Conservation (phyloP, 208 protist genomes). For the Leishmania major region DNA sequence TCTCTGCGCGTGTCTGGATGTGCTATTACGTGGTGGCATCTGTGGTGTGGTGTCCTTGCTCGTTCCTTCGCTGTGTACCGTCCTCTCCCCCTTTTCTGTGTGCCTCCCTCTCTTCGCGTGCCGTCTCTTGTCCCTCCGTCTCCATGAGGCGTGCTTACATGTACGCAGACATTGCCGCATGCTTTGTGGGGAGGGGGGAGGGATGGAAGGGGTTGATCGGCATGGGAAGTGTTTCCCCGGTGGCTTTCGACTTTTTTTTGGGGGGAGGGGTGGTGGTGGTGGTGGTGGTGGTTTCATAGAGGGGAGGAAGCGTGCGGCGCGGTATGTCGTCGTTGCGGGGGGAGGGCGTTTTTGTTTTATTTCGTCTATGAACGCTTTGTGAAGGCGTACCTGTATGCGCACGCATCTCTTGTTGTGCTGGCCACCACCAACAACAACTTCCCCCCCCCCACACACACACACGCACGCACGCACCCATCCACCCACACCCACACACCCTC, state of each 20-base stretch:
- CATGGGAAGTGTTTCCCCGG: not conserved
- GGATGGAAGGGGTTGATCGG: not conserved
- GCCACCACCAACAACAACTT: not conserved
- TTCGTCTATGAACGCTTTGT: not conserved
- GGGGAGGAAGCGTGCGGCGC: not conserved
- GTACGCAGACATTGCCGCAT: not conserved
- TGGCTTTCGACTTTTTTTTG: not conserved
- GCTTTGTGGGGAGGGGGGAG: not conserved
- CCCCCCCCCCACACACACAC: not conserved
- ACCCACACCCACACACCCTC: not conserved
- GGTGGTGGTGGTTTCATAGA: not conserved
- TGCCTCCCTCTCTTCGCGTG: not conserved
- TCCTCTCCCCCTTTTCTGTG: not conserved
- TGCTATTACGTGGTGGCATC: not conserved
- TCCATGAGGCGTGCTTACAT: not conserved
- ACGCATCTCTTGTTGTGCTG: not conserved
- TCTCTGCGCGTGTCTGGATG: not conserved
- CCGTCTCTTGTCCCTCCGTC: not conserved
- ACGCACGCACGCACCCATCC: too few relatives aligned
- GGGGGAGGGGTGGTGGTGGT: too few relatives aligned
- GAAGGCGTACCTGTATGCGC: not conserved
- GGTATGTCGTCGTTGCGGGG: not conserved
- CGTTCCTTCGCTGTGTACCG: not conserved
- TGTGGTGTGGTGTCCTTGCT: not conserved
- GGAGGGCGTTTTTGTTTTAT: too few relatives aligned